Evolutionary conservation across 768 basidiomycete species (phyloP).

Genomic region (Auricularia auricula-judae): DNA sequence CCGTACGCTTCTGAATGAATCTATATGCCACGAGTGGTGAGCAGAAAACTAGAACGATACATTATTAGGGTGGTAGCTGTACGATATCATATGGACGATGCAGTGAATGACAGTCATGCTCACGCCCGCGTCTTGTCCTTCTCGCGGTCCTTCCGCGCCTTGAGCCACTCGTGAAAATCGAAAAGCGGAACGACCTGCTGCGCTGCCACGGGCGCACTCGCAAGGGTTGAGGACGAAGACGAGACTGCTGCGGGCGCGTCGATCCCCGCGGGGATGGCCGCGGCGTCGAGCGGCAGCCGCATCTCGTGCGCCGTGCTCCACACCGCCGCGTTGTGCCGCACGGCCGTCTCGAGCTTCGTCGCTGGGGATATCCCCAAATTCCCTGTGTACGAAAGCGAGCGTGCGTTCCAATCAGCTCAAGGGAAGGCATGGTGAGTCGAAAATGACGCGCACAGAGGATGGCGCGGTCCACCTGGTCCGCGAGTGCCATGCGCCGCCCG

Average conservation of each 20-base stretch:
- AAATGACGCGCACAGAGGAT: conserved; percentile 52
- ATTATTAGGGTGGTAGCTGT: no score
- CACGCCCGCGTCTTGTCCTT: no score
- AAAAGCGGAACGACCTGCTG: not conserved
- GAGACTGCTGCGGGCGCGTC: not conserved
- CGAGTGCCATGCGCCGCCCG: conserved; percentile 68
- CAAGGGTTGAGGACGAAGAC: no score
- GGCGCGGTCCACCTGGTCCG: conserved; percentile 80
- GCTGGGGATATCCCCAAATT: not conserved
- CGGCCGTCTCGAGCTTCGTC: not conserved
- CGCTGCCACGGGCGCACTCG: not conserved
- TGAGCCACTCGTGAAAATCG: not conserved
- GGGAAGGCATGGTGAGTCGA: not conserved
- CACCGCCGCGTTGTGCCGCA: not conserved
- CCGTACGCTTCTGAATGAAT: no score
- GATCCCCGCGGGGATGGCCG: not conserved
- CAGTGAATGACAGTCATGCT: no score
- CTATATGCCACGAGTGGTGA: no score
- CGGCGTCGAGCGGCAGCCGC: not conserved
- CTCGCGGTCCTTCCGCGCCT: no score
- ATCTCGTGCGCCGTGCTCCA: not conserved
- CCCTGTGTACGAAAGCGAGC: not conserved
- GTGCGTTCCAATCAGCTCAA: no score
- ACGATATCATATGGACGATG: no score
- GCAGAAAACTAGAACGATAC: no score